A percentile compares a stretch with the other conserved stretches of the same genome.
phyloP scores from a whole-genome alignment of 495 filamentous ascomycete genomes.

The Penicillium pancosmium region DNA sequence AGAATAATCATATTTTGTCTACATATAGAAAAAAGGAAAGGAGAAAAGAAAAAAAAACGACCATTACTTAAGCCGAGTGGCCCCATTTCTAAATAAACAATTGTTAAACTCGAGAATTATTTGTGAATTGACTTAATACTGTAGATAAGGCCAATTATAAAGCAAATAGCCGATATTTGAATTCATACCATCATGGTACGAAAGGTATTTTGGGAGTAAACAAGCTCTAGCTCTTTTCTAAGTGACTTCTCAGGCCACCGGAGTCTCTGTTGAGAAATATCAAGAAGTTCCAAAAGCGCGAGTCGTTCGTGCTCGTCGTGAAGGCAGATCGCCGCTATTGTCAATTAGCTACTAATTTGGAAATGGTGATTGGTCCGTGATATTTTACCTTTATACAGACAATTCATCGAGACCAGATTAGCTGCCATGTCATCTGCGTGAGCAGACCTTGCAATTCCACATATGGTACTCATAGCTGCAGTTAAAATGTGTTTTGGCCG shows the following conservation, averaged over 20 bases:
- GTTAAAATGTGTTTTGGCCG: slow-evolving; percentile 24
- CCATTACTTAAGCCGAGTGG: too few species aligned
- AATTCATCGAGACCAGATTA: slow-evolving; percentile 25
- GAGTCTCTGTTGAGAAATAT: slow-evolving; percentile 21
- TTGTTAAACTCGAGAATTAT: too few species aligned
- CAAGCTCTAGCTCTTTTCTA: slow-evolving; percentile 27
- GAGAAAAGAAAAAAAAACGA: too few species aligned
- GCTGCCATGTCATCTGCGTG: slow-evolving; percentile 22
- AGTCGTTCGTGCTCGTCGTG: slow-evolving; percentile 28
- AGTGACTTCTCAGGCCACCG: slow-evolving; percentile 29
- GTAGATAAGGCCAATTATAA: too few species aligned
- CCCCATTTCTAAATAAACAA: too few species aligned
- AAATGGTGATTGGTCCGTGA: background rate
- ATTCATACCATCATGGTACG: slow-evolving; percentile 17
- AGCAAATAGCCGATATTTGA: too few species aligned
- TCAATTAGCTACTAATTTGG: background rate
- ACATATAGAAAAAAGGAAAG: too few species aligned
- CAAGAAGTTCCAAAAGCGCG: slow-evolving; percentile 26
- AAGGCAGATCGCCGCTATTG: slow-evolving; percentile 30
- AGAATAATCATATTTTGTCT: too few species aligned
- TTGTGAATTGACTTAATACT: too few species aligned
- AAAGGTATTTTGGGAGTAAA: slow-evolving; percentile 29
- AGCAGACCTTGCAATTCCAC: slow-evolving; percentile 28
- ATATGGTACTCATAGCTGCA: slow-evolving; percentile 23
- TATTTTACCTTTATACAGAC: slow-evolving; percentile 30